phyloP scores from a whole-genome alignment of 2,329 filamentous ascomycete genomes.

The Leptographium radiaticola region DNA sequence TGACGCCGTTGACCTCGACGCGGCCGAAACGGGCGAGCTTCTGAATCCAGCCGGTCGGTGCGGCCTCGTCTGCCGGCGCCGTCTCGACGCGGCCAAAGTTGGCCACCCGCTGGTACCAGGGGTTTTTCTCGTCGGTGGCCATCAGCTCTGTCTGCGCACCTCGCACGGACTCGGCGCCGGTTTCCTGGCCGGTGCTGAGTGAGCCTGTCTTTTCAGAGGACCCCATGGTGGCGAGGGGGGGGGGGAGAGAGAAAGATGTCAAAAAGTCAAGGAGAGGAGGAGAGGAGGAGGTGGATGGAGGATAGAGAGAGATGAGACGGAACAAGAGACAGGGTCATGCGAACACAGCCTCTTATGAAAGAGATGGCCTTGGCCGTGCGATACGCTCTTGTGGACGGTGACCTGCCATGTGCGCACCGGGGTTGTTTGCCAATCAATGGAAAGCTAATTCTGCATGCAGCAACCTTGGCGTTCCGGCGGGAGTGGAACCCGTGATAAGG shows the following conservation, averaged over 20 bases:
- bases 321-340: no score
- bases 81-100: neutral
- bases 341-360: neutral
- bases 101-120: neutral
- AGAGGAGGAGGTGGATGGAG: no score
- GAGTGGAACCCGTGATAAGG: neutral
- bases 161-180: neutral
- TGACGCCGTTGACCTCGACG: conserved; percentile 29
- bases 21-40: neutral
- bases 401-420: neutral
- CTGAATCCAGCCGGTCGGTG: neutral
- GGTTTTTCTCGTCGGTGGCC: neutral
- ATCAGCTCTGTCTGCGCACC: neutral
- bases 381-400: no score
- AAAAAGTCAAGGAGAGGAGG: neutral
- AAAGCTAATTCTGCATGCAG: neutral
- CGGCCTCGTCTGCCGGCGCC: neutral
- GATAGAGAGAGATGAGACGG: no score
- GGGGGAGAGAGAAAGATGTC: neutral
- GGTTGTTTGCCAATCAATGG: neutral
- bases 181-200: neutral
- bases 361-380: neutral
- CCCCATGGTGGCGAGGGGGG: neutral
- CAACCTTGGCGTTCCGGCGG: neutral
- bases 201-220: neutral